Evolutionary conservation across 108 stramenopile species (phyloP).

Genomic region (Halocafeteria seosinensis): DNA sequence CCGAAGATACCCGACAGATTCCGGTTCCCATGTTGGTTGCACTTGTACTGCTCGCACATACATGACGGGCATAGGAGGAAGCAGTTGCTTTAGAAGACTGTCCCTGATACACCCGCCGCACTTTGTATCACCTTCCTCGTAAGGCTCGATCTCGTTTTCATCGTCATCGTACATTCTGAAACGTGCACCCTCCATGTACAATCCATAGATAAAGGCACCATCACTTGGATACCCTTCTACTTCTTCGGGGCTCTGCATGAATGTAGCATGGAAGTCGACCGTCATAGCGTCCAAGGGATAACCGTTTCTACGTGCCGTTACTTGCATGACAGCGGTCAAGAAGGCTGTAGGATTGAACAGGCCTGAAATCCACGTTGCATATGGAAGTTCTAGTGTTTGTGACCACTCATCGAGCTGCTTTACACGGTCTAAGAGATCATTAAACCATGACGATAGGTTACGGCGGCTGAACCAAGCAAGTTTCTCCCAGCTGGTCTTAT

Average conservation of each 20-base stretch:
- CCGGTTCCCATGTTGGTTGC: slow-evolving; percentile 43
- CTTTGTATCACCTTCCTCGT: not conserved
- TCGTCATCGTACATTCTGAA: slow-evolving; percentile 20
- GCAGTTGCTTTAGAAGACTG: slow-evolving; percentile 24
- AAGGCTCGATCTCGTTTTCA: not conserved
- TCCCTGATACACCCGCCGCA: slow-evolving; percentile 7
- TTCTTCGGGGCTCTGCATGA: slow-evolving; percentile 12
- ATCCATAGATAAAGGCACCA: slow-evolving; percentile 32
- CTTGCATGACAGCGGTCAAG: slow-evolving; percentile 45
- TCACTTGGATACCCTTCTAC: slow-evolving; percentile 23
- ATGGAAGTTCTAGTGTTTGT: not conserved
- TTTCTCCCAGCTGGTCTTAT: slow-evolving; percentile 39
- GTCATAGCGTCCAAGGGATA: slow-evolving; percentile 36
- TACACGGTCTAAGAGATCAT: slow-evolving; percentile 14
- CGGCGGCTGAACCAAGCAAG: slow-evolving; percentile 31
- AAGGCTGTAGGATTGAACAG: slow-evolving; percentile 45
- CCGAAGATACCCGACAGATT: slow-evolving; percentile 28
- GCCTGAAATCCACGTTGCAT: slow-evolving; percentile 35
- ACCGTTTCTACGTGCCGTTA: slow-evolving; percentile 18
- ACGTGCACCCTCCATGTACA: slow-evolving; percentile 41
- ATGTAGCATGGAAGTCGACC: slow-evolving; percentile 35
- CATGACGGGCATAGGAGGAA: slow-evolving; percentile 33
- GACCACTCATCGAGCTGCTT: slow-evolving; percentile 21
- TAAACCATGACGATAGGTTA: slow-evolving; percentile 15
- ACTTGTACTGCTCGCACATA: slow-evolving; percentile 35